Conservation (phyloP, 768 basidiomycete genomes). For the Lentinula detonsa region DNA sequence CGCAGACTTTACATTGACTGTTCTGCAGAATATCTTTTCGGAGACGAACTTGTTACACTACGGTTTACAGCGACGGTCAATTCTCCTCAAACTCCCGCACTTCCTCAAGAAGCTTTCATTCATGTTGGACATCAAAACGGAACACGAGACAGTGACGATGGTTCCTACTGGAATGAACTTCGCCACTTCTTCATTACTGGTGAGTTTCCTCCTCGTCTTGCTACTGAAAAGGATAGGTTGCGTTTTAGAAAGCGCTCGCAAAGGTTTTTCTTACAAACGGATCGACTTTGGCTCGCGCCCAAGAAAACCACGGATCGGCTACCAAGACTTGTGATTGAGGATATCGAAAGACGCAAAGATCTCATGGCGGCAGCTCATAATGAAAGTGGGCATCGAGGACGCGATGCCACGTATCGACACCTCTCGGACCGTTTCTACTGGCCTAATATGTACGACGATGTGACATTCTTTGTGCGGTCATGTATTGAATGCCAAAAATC, state of each 20-base stretch:
- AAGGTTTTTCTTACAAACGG: conserved; percentile 14
- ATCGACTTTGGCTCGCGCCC: conserved; percentile 12
- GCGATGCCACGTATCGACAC: conserved; percentile 13
- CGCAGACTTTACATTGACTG: neutral
- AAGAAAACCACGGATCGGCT: conserved; percentile 5
- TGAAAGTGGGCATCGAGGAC: conserved; percentile 22
- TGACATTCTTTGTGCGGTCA: no score
- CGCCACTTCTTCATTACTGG: conserved; percentile 7
- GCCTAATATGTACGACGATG: no score
- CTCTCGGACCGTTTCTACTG: conserved; percentile 14
- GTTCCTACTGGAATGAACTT: conserved; percentile 14
- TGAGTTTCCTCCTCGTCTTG: conserved; percentile 1
- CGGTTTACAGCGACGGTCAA: neutral
- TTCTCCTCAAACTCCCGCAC: neutral
- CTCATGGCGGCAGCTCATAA: conserved; percentile 21
- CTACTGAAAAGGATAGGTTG: neutral
- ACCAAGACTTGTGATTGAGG: conserved; percentile 20
- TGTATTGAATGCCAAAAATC: no score
- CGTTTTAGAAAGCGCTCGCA: conserved; percentile 6
- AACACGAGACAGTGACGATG: neutral
- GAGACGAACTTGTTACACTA: neutral
- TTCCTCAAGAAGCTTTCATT: neutral
- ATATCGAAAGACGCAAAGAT: neutral
- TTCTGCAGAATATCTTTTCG: neutral
- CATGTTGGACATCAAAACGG: neutral